These are phyloP conservation scores for Polyporus arcularius DNA, from an alignment of 768 basidiomycete species.

Conservation along the genomic window DNA sequence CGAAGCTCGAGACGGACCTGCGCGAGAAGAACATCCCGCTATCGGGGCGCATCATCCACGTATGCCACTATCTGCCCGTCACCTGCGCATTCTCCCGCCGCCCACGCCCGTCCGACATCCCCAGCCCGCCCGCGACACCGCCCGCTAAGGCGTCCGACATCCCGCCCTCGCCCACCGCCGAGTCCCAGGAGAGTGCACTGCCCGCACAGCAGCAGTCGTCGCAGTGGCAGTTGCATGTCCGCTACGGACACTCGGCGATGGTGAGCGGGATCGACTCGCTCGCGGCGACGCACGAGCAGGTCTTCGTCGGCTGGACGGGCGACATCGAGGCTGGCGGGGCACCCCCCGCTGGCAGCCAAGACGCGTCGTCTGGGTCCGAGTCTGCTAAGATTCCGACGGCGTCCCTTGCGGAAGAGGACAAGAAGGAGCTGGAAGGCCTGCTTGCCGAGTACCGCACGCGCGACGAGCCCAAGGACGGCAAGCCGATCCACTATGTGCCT, in stretches of 20 bases:
- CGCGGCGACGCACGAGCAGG: constrained; percentile 80
- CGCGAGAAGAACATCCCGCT: constrained; percentile 68
- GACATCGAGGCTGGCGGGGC: constrained; percentile 62
- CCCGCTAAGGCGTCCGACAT: constrained; percentile 57
- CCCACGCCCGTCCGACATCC: constrained; percentile 44
- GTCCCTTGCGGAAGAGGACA: constrained; percentile 61
- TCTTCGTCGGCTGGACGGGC: constrained; percentile 94
- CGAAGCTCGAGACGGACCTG: constrained; percentile 71
- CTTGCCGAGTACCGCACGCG: constrained; percentile 66
- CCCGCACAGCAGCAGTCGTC: constrained; percentile 22
- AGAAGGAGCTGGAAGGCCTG: constrained; percentile 63
- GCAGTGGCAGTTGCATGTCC: constrained; percentile 74
- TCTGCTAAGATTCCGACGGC: constrained; percentile 45
- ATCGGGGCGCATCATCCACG: constrained; percentile 88
- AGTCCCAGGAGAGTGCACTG: constrained; percentile 14
- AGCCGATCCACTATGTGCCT: constrained; percentile 76
- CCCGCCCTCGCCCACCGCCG: constrained; percentile 28
- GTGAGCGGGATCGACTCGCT: constrained; percentile 90
- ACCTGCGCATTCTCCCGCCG: constrained; percentile 57
- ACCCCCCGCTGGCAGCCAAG: constrained; percentile 15
- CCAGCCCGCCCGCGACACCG: constrained; percentile 79
- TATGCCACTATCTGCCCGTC: constrained; percentile 88
- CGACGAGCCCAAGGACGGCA: constrained; percentile 48
- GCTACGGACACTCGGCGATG: constrained; percentile 95
- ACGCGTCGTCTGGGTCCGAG: constrained; percentile 19